phyloP scores from a whole-genome alignment of 805 yeast genomes.

The Wickerhamiella cacticola region DNA sequence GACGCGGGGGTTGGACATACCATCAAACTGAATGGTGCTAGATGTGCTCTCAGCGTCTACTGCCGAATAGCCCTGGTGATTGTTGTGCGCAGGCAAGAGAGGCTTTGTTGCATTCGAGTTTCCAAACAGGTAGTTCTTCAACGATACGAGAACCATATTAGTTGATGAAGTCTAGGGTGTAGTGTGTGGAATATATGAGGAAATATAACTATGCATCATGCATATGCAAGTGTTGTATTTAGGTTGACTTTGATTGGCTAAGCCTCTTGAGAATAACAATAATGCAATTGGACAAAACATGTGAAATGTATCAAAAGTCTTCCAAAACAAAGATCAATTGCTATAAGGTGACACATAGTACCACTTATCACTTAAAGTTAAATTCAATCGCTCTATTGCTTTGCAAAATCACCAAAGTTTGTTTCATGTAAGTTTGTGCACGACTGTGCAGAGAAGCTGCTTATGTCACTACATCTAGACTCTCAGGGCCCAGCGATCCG shows the following conservation, averaged over 20 bases:
- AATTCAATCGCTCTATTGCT: background rate
- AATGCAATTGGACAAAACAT: background rate
- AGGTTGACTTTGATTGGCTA: constrained; percentile 10
- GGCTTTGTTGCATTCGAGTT: constrained; percentile 19
- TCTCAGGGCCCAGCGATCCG: too few species aligned
- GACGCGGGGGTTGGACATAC: constrained; percentile 52
- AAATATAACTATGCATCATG: background rate
- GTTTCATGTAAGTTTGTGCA: background rate
- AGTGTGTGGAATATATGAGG: background rate
- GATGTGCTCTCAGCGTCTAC: constrained; percentile 16
- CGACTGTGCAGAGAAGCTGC: background rate
- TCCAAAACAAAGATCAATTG: too few species aligned
- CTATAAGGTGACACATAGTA: too few species aligned
- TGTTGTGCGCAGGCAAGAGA: constrained; percentile 24
- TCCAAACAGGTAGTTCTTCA: constrained; percentile 27
- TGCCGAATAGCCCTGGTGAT: constrained; percentile 16
- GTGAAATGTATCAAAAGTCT: background rate
- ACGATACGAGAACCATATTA: constrained; percentile 26
- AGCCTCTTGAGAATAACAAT: background rate
- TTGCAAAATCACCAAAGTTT: background rate
- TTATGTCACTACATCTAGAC: too few species aligned
- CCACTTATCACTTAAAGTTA: background rate
- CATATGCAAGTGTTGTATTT: constrained; percentile 2
- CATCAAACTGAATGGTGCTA: constrained; percentile 19
- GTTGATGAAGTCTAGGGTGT: background rate